Base-by-base conservation (phyloP, 2,329 filamentous ascomycete genomes). In the Tothia fuscella region DNA sequence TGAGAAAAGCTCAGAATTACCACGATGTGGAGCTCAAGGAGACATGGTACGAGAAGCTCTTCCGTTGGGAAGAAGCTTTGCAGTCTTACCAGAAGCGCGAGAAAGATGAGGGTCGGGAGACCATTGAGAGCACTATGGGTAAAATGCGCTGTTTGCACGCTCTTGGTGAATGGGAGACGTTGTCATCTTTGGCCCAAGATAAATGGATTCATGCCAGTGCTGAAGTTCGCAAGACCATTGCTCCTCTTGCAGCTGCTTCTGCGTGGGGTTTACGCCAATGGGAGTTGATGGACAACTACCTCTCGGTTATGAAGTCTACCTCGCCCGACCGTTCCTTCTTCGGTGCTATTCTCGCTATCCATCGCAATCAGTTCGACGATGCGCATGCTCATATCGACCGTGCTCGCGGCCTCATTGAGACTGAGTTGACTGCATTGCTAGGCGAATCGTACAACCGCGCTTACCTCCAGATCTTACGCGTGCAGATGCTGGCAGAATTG, bases 111-210 rank as follows among this genome's bases (percentile, higher is more conserved):
- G 70, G 70, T 9, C n/a, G n/a, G n/a, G 65, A 68, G 28, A 87
- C 86, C 0, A 86, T 98, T 46, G 91, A 96, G 46, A 86, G 98
- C 41, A 87, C 93, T 25, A 96, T 98, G 88, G 91, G 91, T 50
- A 98, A 98, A 64, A 98, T 99, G 91, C 80, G 91, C 36, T 99
- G 91, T 70, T 66, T 96, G 48, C 91, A 99, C 58, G 93, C 91
- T 6, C 71, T 99, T 26, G 91, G 91, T 47, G 91, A 99, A 60
- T 99, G 91, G 91, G 93, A 96, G 51, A 78, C 86, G 3, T 70
- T 99, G 13, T 93, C 89, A 1, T 79, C 78, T 37, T 70, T 98
- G 42, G 89, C 88, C 0, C 82, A 93, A 56, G 87, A 88, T 56
- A 93, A 89, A 39, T 99, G 91, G 91, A 77, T 83, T 50, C 87